Base-by-base conservation (phyloP, 129 eudicot genomes). In the Lactuca sativa region DNA sequence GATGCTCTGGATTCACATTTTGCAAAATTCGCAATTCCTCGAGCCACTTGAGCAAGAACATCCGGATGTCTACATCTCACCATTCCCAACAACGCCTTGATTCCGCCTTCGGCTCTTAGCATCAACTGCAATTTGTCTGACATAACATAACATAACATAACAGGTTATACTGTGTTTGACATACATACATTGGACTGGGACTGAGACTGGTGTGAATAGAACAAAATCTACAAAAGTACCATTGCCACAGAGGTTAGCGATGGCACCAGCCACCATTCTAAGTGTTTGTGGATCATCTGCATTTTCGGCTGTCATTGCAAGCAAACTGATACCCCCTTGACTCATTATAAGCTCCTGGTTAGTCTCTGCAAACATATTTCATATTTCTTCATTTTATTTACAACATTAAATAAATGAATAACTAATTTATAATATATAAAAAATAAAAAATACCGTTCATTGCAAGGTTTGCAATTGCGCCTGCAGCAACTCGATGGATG, bases 261-360 rank as follows among this genome's bases (percentile, higher is more conserved):
- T 65, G 44, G 97, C 97, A 43, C 97, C 97, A 62, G 97, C 97
- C 70, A 91, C 83, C 97, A 91, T 91, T 69, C 97, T 86, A 75
- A 91, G 96, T 61, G 97, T 91, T 79, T 91, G 97, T 76, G 97
- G 96, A 82, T 91, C 97, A 69, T 91, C 89, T 5, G 97, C 96
- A 69, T 82, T 88, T 51, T 88, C 78, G 64, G 97, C 96, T 11
- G 95, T 89, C 56, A 84, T 59, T 56, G 93, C 81, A 30, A 91
- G 78, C 82, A 91, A 75, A 70, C 80, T 64, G 16, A 91, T 76
- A 43, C 97, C 97, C 53, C 96, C 97, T 78, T 88, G 89, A 55
- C 90, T 74, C 96, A 88, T 86, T 49, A 91, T 91, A 36, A 91
- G 96, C 89, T 91, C 97, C 86, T 91, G 97, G 67, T 91, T 91